Conservation (phyloP, 2,329 filamentous ascomycete species). For the Pseudopyricularia javanii region DNA sequence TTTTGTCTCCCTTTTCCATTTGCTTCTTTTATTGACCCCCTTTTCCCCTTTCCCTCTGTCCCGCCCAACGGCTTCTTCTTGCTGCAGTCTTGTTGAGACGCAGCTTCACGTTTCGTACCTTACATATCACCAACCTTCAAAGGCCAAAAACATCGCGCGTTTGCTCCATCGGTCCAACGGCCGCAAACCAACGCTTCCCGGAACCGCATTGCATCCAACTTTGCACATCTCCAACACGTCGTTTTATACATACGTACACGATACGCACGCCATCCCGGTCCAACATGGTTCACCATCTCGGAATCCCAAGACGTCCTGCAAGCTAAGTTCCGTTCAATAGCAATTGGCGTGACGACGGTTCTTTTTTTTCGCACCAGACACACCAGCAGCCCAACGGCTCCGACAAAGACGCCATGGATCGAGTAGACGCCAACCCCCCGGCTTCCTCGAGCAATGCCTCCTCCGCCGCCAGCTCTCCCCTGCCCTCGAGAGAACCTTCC, state of each 20-base stretch:
- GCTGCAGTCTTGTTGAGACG: no score
- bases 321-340: not conserved
- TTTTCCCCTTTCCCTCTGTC: not conserved
- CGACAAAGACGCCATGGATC: not conserved
- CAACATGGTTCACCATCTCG: not conserved
- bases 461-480: slow-evolving; percentile 18
- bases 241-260: no score
- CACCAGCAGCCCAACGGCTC: not conserved
- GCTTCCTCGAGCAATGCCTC: not conserved
- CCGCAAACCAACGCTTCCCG: no score
- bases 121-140: no score
- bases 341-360: slow-evolving; percentile 1
- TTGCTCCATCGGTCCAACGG: no score
- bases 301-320: not conserved
- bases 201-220: not conserved
- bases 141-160: no score
- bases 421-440: not conserved
- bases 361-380: not conserved
- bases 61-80: not conserved
- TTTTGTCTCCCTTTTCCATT: not conserved
- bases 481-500: slow-evolving; percentile 31
- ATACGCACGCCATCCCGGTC: slow-evolving; percentile 1
- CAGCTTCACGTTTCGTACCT: no score
- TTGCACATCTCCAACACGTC: no score
- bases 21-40: not conserved